Percentiles rank a stretch among this genome's conserved stretches.
phyloP scores from a whole-genome alignment of 306 rosid species.

The Cucurbita argyrosperma region DNA sequence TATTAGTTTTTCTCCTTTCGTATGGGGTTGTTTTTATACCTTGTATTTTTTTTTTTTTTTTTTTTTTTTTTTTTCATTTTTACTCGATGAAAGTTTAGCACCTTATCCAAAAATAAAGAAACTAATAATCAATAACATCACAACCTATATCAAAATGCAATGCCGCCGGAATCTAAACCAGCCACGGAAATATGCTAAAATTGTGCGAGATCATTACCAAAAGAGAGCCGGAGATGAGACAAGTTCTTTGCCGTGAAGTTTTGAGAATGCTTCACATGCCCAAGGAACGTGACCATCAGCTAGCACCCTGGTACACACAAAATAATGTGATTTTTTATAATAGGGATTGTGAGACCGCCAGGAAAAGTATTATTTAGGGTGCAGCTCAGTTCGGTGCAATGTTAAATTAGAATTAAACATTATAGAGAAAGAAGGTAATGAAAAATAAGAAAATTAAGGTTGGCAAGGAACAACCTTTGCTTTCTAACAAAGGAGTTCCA shows the following conservation, averaged over 20 bases:
- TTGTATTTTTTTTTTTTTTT: no score
- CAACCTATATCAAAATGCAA: background rate
- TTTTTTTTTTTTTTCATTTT: no score
- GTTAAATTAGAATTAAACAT: background rate
- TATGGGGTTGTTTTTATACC: no score
- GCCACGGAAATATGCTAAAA: background rate
- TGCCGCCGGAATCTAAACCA: no score
- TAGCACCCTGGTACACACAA: constrained; percentile 52
- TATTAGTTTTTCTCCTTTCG: no score
- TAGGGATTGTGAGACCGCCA: background rate
- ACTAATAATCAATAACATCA: no score
- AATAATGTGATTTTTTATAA: background rate
- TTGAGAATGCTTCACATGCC: constrained; percentile 98
- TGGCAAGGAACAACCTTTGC: constrained; percentile 49
- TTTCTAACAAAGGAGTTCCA: constrained; percentile 93
- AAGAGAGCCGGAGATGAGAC: constrained; percentile 50
- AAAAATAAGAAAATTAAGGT: background rate
- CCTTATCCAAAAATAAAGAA: no score
- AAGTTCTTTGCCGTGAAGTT: constrained; percentile 61
- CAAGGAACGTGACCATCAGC: constrained; percentile 96
- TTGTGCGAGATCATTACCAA: constrained; percentile 36
- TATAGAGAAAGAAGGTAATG: background rate
- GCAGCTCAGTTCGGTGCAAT: background rate
- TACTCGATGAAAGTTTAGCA: no score
- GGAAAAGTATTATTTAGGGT: background rate